Base-by-base conservation (phyloP, 176 grass and related monocot genomes). In the Leersia perrieri region DNA sequence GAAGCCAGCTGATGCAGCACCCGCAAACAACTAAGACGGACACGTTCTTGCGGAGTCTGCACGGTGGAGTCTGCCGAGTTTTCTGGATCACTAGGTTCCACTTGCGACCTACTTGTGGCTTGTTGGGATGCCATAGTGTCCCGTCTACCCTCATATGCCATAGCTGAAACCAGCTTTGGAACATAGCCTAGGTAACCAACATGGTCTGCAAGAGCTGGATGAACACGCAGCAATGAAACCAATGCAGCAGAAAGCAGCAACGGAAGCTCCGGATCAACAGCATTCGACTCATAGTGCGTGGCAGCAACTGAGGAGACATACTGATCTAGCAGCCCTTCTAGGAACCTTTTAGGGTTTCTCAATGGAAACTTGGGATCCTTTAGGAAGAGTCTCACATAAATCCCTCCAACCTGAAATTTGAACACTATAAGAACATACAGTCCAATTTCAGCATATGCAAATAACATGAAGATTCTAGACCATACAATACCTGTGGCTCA, bases 161-260 rank as follows among this genome's bases (percentile, higher is more conserved):
- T 95, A 63, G 96, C 96, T 34, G 96, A 78, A 80, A 99, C 90
- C 36, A 99, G 80, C 82, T 99, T 99, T 60, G 96, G 96, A 61
- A 99, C 96, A 88, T 99, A 99, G 32, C 96, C 96, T 75, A 99
- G 90, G 87, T 99, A 99, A 83, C 96, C 96, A 60, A 99, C 96
- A 91, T 99, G 96, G 76, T 99, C 96, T 76, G 96, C 90, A 71
- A 99, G 90, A 9, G 96, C 96, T 33, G 93, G 96, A 83, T 99
- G 96, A 81, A 99, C 96, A 51, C 96, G 90, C 80, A 99, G 73
- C 82, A 99, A 87, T 23, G 96, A 99, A 47, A 99, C 92, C 65
- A 99, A 85, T 89, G 96, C 96, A 69, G 92, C 92, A 33, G 96
- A 99, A 74, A 99, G 88, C 45, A 95, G 84, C 72, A 95, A 91